Base-by-base conservation (phyloP, 441 rosid genomes). In the Gossypium aridum region DNA sequence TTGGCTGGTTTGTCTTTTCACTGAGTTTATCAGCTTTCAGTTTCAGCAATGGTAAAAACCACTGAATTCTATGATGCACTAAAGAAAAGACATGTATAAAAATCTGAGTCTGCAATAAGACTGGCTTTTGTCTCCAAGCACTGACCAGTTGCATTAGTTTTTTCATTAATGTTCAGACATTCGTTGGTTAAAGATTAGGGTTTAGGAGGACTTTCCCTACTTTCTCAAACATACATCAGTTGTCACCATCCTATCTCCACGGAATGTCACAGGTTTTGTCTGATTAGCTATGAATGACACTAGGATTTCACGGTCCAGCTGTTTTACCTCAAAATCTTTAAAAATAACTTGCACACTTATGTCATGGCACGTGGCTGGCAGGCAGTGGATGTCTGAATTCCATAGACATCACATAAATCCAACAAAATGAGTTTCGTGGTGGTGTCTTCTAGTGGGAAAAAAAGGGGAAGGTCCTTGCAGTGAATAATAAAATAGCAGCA, bases 381-480 rank as follows among this genome's bases (percentile, higher is more conserved):
- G 61, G 70, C 43, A 49, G 20, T 51, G 54, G 26, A 47, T 61
- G 61, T 62, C 53, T 43, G 70, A 74, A 23, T 51, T 31, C 25
- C 54, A 64, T 7, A 26, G 16, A 16, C 7, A 64, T 12, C 55
- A 64, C 45, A 64, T 64, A 23, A 55, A 66, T 75, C 78, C 78
- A 66, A 75, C 47, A 45, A 12, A 26, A 16, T 16, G 73, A 60
- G 73, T 60, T 75, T 34, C 70, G 49, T 57, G 47, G 56, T 53
- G 31, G 13, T 67, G 82, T 79, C 55, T 31, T 60, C 60, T 51
- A 55, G 67, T 70, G 77, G 72, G 22, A 45, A 51, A 49, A 67
- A 49, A 25, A 17, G 14, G 31, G 62, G 47, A 54, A 34, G 7
- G 37, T 17, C 17, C 10, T 77, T 47, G 68, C 26, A 45, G 13